Evolutionary conservation across 257 asterid genomes (phyloP), one percentile per base, ranked within the genome.

Genomic region (Perilla frutescens): DNA sequence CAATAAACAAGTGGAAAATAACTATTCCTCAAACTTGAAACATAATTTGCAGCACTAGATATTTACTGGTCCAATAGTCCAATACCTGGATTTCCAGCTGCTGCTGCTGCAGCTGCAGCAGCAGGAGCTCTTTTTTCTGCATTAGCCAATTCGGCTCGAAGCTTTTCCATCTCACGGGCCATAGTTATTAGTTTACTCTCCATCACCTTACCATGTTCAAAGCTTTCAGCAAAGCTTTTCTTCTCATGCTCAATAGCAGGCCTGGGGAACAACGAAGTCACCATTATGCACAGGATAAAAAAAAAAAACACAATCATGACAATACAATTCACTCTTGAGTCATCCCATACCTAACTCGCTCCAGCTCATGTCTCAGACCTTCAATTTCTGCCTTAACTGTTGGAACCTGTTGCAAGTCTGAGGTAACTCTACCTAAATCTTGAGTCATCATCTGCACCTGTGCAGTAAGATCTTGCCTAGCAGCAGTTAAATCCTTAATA

Each of bases 131-230:
- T 88, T 73, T 93, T 93, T 75, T 94, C 96, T 47, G 92, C 96
- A 83, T 84, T 90, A 67, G 96, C 92, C 90, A 91, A 81, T 89
- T 91, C 97, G 10, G 97, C 97, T 73, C 97, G 89, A 75, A 94
- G 96, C 77, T 88, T 94, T 78, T 94, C 98, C 90, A 91, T 78
- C 85, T 94, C 98, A 60, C 97, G 79, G 10, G 92, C 90, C 97
- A 94, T 89, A 49, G 96, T 58, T 48, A 90, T 72, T 59, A 94
- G 84, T 68, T 94, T 94, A 79, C 80, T 85, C 90, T 94, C 95
- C 98, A 94, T 94, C 55, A 76, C 79, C 85, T 88, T 89, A 55
- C 98, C 97, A 77, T 91, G 95, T 48, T 94, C 98, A 78, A 86
- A 89, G 88, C 92, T 94, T 70, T 91, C 97, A 3, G 95, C 87